Conservation (phyloP, 345 rosid genomes). For the Acer yangbiense region DNA sequence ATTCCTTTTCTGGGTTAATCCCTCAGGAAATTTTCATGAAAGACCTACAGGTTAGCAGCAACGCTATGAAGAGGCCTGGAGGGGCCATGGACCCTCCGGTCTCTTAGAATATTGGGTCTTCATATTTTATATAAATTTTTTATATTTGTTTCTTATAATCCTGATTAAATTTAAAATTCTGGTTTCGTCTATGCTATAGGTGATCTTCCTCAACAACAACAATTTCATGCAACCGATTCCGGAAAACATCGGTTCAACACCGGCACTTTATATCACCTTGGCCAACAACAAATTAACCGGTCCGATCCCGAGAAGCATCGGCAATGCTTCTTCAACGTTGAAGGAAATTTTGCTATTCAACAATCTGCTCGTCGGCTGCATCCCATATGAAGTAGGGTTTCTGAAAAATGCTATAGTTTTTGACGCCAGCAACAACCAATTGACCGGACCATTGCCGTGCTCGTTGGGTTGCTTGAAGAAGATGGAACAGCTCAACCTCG, state of each 20-base stretch:
- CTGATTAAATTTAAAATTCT: too few relatives aligned
- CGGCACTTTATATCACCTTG: slow-evolving; percentile 37
- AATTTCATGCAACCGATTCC: slow-evolving; percentile 37
- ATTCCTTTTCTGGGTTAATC: slow-evolving; percentile 41
- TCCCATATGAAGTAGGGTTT: slow-evolving; percentile 49
- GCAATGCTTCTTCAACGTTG: slow-evolving; percentile 30
- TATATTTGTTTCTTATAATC: too few relatives aligned
- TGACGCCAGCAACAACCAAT: slow-evolving; percentile 39
- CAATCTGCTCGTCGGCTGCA: slow-evolving; percentile 38
- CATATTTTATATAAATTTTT: too few relatives aligned
- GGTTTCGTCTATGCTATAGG: slow-evolving; percentile 17
- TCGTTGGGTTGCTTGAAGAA: slow-evolving; percentile 43
- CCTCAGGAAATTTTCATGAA: slow-evolving; percentile 38
- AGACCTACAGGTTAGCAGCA: slow-evolving; percentile 18
- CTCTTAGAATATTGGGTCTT: too few relatives aligned
- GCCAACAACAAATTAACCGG: slow-evolving; percentile 52
- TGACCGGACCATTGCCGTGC: slow-evolving; percentile 49
- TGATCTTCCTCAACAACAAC: slow-evolving; percentile 50
- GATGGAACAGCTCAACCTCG: slow-evolving; percentile 41
- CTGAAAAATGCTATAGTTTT: slow-evolving; percentile 33
- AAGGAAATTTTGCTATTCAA: slow-evolving; percentile 40
- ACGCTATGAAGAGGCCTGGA: too few relatives aligned
- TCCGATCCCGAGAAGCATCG: slow-evolving; percentile 36
- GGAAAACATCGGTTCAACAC: slow-evolving; percentile 32
- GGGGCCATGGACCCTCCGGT: too few relatives aligned